Evolutionary conservation across 768 basidiomycete species (phyloP).

Genomic region (Lentinula raphanica): DNA sequence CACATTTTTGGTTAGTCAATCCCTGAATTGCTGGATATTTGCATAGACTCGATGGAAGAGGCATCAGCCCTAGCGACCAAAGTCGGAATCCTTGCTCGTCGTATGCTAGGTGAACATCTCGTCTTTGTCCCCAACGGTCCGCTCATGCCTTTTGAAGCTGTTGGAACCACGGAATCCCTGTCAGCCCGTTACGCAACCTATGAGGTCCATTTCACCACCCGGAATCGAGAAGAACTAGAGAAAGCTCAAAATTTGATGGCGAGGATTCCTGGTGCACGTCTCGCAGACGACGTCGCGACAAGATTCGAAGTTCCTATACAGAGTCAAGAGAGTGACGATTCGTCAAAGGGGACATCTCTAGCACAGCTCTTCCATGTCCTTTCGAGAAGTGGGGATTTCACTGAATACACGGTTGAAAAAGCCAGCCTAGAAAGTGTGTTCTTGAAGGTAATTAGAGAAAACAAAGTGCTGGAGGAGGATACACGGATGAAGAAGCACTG

Average conservation of each 20-base stretch:
- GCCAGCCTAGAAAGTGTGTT: conserved; percentile 70
- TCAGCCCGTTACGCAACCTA: conserved; percentile 67
- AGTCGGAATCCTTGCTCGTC: conserved; percentile 71
- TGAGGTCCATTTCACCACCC: conserved; percentile 71
- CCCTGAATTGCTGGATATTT: neutral
- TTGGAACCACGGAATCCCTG: conserved; percentile 61
- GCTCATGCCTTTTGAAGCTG: conserved; percentile 33
- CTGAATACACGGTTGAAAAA: conserved; percentile 68
- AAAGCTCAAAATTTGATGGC: conserved; percentile 59
- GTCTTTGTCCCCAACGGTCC: neutral
- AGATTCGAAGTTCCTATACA: conserved; percentile 68
- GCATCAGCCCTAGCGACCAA: conserved; percentile 71
- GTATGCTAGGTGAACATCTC: conserved; percentile 52
- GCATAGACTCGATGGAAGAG: conserved; percentile 76
- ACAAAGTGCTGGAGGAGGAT: conserved; percentile 49
- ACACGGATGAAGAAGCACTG: conserved; percentile 14
- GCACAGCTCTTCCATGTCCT: conserved; percentile 55
- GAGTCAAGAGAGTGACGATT: conserved; percentile 16
- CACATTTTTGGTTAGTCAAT: too few species aligned
- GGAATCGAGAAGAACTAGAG: conserved; percentile 52
- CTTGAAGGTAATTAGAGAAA: conserved; percentile 61
- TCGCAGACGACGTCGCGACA: conserved; percentile 71
- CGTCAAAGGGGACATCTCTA: conserved; percentile 35
- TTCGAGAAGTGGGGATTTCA: conserved; percentile 45
- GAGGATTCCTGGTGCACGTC: conserved; percentile 54